Evolutionary conservation across 169 alveolate genomes (phyloP), one percentile per base, ranked within the genome.

Genomic region (Eimeria maxima): DNA sequence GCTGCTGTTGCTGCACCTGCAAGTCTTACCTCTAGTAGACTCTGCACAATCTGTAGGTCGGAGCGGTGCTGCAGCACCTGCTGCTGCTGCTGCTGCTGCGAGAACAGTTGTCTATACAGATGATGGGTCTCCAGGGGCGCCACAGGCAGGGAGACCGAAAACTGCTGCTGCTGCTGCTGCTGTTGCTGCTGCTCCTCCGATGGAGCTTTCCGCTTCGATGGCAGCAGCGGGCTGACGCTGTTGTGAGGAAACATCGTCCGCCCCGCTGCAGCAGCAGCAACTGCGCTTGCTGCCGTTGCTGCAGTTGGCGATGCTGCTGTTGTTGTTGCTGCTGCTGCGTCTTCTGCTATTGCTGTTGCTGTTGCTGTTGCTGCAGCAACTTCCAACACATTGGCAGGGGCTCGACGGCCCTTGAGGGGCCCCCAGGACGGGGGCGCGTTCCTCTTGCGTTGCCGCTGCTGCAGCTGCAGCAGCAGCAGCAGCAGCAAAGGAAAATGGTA

Each of bases 121-220:
- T 33, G 73, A 71, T 88, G 94, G 38, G 76, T 47, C 45, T 44
- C 81, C 53, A 60, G 33, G 78, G 63, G 29, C 33, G 86, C 94
- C 33, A 88, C 67, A 65, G 76, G 67, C n/a, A 27, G 27, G 67
- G 76, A 14, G 47, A 45, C 73, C 50, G 20, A 67, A 8, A 20
- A 18, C 84, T 20, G 87, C 87, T 33, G 87, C 87, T 76, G 87
- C 87, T 76, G 87, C 57, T 76, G 87, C 87, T 76, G 87, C 87
- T 42, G 63, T 45, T 44, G 63, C 57, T 76, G 87, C 87, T 76
- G 87, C 87, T 76, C 87, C 22, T 76, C 87, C 20, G 87, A 60
- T 13, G 87, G 60, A 27, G 60, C 87, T 38, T 20, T 38, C 71
- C 86, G 44, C 69, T 33, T 38, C 86, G 67, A 69, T 47, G 81